A percentile compares a stretch with the other conserved stretches of the same genome.
These are phyloP conservation scores for Stenocarpella maydis DNA, from an alignment of 2,329 filamentous ascomycete species.

Conservation along the genomic window DNA sequence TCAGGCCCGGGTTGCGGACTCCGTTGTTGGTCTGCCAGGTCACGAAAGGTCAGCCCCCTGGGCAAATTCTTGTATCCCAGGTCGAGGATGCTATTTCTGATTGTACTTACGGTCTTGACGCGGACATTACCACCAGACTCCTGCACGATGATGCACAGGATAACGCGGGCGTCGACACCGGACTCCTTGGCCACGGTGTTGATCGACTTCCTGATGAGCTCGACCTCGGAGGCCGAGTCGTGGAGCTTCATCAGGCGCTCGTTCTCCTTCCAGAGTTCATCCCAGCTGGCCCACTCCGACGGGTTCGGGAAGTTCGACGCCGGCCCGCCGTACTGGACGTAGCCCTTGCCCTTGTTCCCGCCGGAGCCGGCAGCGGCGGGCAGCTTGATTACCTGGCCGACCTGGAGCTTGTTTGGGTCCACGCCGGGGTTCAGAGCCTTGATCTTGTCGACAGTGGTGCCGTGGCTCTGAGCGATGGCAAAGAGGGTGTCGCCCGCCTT, in stretches of 20 bases:
- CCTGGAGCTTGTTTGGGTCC: constrained; percentile 2
- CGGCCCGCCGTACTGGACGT: neutral
- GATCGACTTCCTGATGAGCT: constrained; percentile 46
- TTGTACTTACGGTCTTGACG: constrained; percentile 41
- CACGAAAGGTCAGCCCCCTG: neutral
- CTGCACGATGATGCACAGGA: constrained; percentile 55
- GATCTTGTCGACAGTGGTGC: constrained; percentile 2
- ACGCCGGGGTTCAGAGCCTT: constrained; percentile 11
- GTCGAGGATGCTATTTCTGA: accelerated
- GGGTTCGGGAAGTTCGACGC: constrained; percentile 14
- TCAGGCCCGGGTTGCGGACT: constrained; percentile 52
- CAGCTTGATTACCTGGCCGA: constrained; percentile 7
- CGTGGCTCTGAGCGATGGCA: constrained; percentile 14
- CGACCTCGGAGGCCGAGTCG: constrained; percentile 21
- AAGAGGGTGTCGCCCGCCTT: constrained; percentile 17
- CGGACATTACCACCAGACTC: constrained; percentile 55
- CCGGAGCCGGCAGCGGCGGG: neutral
- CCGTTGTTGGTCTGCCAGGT: constrained; percentile 45
- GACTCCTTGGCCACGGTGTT: constrained; percentile 41
- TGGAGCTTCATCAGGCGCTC: constrained; percentile 19
- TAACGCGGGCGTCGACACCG: constrained; percentile 50
- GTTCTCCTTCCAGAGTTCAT: constrained; percentile 8
- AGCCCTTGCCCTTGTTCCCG: constrained; percentile 6
- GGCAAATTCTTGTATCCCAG: too few relatives aligned
- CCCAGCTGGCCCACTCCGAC: constrained; percentile 9